Conservation (phyloP, 768 basidiomycete species). For the Solioccasus polychromus region DNA sequence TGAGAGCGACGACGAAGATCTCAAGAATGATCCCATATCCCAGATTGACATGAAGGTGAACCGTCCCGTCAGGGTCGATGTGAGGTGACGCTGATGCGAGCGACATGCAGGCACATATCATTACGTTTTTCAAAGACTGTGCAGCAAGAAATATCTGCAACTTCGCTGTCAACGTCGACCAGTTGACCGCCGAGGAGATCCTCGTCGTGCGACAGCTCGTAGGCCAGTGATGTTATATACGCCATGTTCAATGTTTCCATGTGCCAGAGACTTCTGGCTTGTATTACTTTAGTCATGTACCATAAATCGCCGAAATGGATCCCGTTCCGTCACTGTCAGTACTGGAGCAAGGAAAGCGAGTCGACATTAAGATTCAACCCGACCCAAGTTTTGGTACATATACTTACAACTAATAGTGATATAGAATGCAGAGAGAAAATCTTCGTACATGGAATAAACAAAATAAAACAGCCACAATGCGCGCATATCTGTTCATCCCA, state of each 20-base stretch:
- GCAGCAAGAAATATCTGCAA: slow-evolving; percentile 58
- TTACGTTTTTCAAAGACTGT: slow-evolving; percentile 67
- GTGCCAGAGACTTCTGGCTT: not conserved
- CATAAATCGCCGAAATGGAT: slow-evolving; percentile 1
- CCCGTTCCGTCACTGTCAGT: no score
- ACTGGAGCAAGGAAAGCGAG: not conserved
- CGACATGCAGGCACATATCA: slow-evolving; percentile 55
- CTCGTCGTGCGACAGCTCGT: slow-evolving; percentile 57
- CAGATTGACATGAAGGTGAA: slow-evolving; percentile 77
- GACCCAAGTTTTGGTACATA: no score
- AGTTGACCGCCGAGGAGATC: slow-evolving; percentile 69
- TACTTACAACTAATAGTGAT: no score
- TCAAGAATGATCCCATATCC: slow-evolving; percentile 81
- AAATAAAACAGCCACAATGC: not conserved
- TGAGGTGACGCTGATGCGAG: not conserved
- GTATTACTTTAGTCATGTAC: slow-evolving; percentile 14
- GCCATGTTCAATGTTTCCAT: not conserved
- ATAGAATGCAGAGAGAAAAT: no score
- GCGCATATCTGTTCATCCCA: no score
- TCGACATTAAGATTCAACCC: not conserved
- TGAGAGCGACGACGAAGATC: slow-evolving; percentile 80
- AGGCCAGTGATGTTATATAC: slow-evolving; percentile 17
- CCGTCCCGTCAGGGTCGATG: slow-evolving; percentile 14
- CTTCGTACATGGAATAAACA: not conserved
- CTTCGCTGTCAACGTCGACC: slow-evolving; percentile 61